Conservation (phyloP, 805 yeast species). For the Schwanniomyces yamadae region DNA sequence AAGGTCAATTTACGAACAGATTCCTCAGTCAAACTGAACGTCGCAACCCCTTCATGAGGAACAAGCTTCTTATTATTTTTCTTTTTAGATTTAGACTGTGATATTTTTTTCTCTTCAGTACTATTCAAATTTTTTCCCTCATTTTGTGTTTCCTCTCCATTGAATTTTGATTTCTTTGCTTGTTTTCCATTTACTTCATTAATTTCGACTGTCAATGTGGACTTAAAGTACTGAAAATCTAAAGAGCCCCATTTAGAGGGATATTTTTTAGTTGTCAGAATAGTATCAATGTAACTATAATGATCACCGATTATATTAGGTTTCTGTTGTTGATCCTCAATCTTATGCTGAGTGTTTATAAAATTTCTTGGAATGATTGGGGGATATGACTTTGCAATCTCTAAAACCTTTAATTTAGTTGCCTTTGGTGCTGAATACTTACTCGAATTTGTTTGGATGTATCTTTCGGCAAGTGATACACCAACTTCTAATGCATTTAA, state of each 20-base stretch:
- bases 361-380: conserved; percentile 40
- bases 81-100: conserved; percentile 3
- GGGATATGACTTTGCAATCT: conserved; percentile 56
- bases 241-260: conserved; percentile 59
- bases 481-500: conserved; percentile 61
- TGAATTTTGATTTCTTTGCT: conserved; percentile 15
- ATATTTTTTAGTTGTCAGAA: conserved; percentile 38
- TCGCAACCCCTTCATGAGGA: conserved; percentile 47
- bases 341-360: conserved; percentile 17
- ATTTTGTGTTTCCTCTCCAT: conserved; percentile 4
- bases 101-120: conserved; percentile 4
- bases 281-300: conserved; percentile 47
- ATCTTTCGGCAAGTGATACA: conserved; percentile 54
- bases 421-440: conserved; percentile 41
- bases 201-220: conserved; percentile 5
- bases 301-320: conserved; percentile 36
- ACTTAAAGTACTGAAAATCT: conserved; percentile 50
- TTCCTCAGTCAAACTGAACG: conserved; percentile 53
- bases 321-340: conserved; percentile 11
- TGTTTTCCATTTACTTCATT: conserved; percentile 9
- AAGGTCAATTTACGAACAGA: conserved; percentile 52
- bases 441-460: conserved; percentile 23
- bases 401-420: conserved; percentile 46
- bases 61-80: conserved; percentile 1
- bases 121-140: conserved; percentile 9